Evolutionary conservation across 2,329 filamentous ascomycete species (phyloP), one percentile per base, ranked within the genome.

Genomic region (Lachnellula arida): DNA sequence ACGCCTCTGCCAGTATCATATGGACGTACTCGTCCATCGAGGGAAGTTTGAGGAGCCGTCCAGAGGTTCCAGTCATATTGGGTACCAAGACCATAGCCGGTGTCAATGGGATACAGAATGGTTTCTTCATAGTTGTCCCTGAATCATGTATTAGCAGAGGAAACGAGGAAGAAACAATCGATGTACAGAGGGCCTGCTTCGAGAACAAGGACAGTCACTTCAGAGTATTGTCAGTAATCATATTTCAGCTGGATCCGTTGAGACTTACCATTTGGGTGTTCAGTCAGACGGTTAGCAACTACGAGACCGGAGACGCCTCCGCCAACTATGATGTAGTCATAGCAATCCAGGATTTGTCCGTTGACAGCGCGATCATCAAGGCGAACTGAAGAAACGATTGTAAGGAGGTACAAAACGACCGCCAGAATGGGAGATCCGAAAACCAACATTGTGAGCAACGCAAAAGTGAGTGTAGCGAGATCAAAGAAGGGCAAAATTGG

Each of bases 291-390:
- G 23, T 72, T 72, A 23, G 74, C 74, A 28, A 79, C 65, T 1
- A 74, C 72, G 11, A 79, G 69, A 23, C 77, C 75, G 35, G 74
- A 75, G 28, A 74, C 70, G 4, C 77, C 77, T 17, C 76, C 77
- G 4, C 77, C 77, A 25, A 76, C 68, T 42, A 79, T 67, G 15
- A 78, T 64, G 51, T 72, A 74, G 54, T 74, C 70, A 51, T 74
- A 73, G 52, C 64, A 65, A 37, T 57, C 56, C 15, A 65, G 39
- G 32, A 66, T 60, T n/a, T 58, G 46, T 28, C 56, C 56, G 47
- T 63, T 54, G 2, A 64, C 8, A 60, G 63, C 62, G 28, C 62
- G 58, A 42, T 55, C 53, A 34, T 56, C 51, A 5, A 66, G 53
- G 39, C 44, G 60, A 17, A 60, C 49, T 2, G 62, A 52, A 23